Conservation (phyloP, 2,329 filamentous ascomycete species). For the Lasiodiplodia sp. region DNA sequence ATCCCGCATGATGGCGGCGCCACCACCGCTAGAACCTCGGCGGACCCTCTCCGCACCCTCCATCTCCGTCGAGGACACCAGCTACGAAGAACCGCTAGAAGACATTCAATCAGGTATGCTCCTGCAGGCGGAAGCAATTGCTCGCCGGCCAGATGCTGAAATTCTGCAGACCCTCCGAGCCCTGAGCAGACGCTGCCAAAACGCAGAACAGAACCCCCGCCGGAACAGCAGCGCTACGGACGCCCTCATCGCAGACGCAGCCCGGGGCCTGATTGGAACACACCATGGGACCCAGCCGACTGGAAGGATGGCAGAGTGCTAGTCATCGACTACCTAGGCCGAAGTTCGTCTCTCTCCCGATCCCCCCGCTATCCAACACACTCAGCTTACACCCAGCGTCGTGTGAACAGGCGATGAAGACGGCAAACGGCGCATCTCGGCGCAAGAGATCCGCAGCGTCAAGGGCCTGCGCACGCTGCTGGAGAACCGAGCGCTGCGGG, state of each 20-base stretch:
- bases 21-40: conserved; percentile 18
- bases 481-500: conserved; percentile 43
- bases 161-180: conserved; percentile 35
- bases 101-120: conserved; percentile 24
- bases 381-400: neutral
- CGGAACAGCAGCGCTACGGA: conserved; percentile 10
- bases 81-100: conserved; percentile 32
- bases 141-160: neutral
- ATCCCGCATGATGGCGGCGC: neutral
- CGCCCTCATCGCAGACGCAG: conserved; percentile 41
- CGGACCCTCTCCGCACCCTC: conserved; percentile 36
- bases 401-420: conserved; percentile 43
- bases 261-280: conserved; percentile 47
- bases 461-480: conserved; percentile 56
- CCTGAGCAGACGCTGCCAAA: conserved; percentile 33
- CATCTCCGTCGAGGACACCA: conserved; percentile 46
- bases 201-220: conserved; percentile 32
- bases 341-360: conserved; percentile 25
- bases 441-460: conserved; percentile 57
- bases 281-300: conserved; percentile 34
- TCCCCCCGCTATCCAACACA: neutral
- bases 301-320: conserved; percentile 56
- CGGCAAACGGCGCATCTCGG: conserved; percentile 53
- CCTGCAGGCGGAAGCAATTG: neutral
- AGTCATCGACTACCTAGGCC: conserved; percentile 59